A percentile compares a stretch with the other conserved stretches of the same genome.
Conservation (phyloP, 2,329 filamentous ascomycete genomes). For the Colletotrichum siamense region DNA sequence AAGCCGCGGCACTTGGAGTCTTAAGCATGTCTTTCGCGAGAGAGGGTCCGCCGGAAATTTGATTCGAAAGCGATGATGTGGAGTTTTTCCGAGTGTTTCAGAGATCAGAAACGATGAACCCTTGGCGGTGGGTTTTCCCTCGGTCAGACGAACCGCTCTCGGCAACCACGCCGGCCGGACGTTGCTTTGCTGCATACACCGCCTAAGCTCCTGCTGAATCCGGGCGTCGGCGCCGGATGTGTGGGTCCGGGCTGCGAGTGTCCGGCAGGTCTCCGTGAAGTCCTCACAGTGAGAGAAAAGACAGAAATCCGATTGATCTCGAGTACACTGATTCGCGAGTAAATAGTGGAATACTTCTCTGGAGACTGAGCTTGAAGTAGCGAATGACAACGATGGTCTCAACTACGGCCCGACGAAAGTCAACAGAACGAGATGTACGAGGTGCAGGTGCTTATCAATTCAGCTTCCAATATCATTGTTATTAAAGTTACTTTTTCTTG, state of each 20-base stretch:
- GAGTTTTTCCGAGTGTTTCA: neutral
- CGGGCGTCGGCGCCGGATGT: neutral
- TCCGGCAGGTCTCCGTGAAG: neutral
- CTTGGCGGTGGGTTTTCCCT: neutral
- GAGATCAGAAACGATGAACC: neutral
- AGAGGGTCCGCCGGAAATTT: neutral
- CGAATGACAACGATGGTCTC: neutral
- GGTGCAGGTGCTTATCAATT: neutral
- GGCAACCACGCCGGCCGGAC: neutral
- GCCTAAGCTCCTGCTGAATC: neutral
- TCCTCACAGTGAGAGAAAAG: neutral
- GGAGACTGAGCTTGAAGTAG: no score
- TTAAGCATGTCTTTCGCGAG: neutral
- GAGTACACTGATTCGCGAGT: no score
- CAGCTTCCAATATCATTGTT: neutral
- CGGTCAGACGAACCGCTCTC: neutral
- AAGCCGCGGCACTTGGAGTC: neutral
- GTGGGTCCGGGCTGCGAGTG: neutral
- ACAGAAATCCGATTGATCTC: no score
- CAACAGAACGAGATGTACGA: neutral
- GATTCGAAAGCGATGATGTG: neutral
- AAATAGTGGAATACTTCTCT: no score
- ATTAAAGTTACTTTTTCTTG: rapidly evolving
- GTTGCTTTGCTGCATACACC: neutral
- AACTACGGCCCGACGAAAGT: neutral